Evolutionary conservation across 306 rosid species (phyloP).

Genomic region (Dryas drummondii): DNA sequence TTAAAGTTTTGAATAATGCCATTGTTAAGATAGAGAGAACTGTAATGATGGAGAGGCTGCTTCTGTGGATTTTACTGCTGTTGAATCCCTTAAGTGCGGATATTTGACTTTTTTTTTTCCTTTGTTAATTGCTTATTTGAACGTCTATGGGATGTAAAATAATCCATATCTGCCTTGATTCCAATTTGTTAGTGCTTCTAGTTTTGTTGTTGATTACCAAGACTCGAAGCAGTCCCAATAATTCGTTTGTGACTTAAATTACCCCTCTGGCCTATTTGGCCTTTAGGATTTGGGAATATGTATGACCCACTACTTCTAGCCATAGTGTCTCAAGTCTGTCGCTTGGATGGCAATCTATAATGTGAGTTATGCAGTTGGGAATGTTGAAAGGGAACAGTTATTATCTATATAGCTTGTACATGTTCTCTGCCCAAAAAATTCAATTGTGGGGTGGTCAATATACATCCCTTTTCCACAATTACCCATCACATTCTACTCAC

Average conservation of each 20-base stretch:
- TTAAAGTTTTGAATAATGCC: conserved; percentile 59
- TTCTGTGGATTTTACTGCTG: conserved; percentile 25
- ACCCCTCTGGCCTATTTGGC: neutral
- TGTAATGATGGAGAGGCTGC: conserved; percentile 39
- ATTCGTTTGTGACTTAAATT: neutral
- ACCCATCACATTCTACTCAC: too few relatives aligned
- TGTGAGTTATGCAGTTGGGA: neutral
- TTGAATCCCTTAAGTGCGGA: conserved; percentile 27
- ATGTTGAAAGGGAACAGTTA: neutral
- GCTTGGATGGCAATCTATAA: neutral
- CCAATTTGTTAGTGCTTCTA: neutral
- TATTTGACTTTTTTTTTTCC: conserved; percentile 17
- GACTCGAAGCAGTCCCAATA: neutral
- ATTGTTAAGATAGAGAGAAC: conserved; percentile 35
- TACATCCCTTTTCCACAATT: too few relatives aligned
- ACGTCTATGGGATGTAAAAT: neutral
- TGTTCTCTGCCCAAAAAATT: too few relatives aligned
- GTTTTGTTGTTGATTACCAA: neutral
- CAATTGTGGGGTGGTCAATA: too few relatives aligned
- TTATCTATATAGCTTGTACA: too few relatives aligned
- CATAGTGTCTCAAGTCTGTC: neutral
- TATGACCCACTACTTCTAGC: neutral
- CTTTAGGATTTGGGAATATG: neutral
- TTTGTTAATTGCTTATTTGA: conserved; percentile 3
- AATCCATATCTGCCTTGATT: neutral